Conservation (phyloP, 257 asterid species). For the Solanum lycopersicoides region DNA sequence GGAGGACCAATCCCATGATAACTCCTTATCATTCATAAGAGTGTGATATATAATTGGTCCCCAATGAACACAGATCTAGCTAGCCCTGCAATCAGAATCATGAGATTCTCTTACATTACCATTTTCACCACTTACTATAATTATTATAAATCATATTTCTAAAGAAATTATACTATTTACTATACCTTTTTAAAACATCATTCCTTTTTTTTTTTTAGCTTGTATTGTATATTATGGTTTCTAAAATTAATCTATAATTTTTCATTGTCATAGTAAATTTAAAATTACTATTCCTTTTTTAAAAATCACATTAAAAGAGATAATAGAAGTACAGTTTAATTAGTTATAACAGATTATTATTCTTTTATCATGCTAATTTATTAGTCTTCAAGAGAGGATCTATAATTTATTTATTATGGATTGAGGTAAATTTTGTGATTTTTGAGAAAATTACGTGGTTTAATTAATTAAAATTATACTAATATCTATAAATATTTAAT, state of each 20-base stretch:
- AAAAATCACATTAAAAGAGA: not conserved
- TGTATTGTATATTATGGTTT: not conserved
- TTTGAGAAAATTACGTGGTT: not conserved
- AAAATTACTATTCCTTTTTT: not conserved
- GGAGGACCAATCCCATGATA: not conserved
- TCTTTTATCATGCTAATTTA: not conserved
- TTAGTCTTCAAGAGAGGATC: not conserved
- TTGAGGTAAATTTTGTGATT: not conserved
- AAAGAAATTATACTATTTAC: not conserved
- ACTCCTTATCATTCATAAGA: not conserved
- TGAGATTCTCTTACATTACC: not conserved
- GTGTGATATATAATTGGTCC: constrained; percentile 1
- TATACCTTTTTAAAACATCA: not conserved
- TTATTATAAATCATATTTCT: not conserved
- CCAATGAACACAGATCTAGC: not conserved
- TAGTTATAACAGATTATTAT: not conserved
- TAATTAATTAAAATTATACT: not conserved
- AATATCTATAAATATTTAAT: not conserved
- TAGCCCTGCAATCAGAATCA: not conserved
- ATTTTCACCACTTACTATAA: not conserved
- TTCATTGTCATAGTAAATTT: not conserved
- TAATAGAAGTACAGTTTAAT: not conserved
- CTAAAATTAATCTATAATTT: not conserved
- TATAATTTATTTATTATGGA: not conserved
- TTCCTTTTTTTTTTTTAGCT: not conserved